These are phyloP conservation scores for Sporothrix sp. DNA, from an alignment of 2,329 filamentous ascomycete genomes.

Conservation along the genomic window DNA sequence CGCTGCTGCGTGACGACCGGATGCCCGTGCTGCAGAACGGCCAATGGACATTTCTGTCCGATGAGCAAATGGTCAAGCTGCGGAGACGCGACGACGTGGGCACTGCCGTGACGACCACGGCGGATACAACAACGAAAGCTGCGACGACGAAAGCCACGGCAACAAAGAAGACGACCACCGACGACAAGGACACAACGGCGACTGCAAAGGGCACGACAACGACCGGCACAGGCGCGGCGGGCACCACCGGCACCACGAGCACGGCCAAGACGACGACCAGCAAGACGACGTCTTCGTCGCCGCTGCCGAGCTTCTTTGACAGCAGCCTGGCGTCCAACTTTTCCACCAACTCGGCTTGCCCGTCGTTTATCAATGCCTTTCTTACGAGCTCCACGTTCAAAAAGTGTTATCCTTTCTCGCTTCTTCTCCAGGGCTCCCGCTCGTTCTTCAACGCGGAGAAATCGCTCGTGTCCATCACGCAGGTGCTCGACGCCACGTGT, in stretches of 20 bases:
- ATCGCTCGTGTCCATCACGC: conserved; percentile 61
- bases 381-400: conserved; percentile 57
- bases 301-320: conserved; percentile 58
- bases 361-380: conserved; percentile 58
- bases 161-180: conserved; percentile 15
- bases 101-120: conserved; percentile 9
- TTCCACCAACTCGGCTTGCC: conserved; percentile 45
- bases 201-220: conserved; percentile 7
- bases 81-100: conserved; percentile 15
- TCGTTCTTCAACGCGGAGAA: conserved; percentile 74
- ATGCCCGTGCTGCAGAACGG: conserved; percentile 26
- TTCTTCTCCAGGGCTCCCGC: conserved; percentile 74
- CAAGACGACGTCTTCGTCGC: conserved; percentile 25
- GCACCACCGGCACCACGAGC: conserved; percentile 14
- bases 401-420: conserved; percentile 71
- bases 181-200: conserved; percentile 13
- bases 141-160: conserved; percentile 15
- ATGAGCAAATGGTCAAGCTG: conserved; percentile 24
- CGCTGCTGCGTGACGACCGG: conserved; percentile 29
- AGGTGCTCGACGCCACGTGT: conserved; percentile 72
- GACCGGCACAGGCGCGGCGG: not conserved
- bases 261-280: conserved; percentile 20
- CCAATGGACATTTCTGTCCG: conserved; percentile 29
- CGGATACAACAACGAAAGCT: conserved; percentile 4
- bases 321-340: conserved; percentile 54